Base-by-base conservation (phyloP, 257 asterid species). In the Nicotiana paniculata region DNA sequence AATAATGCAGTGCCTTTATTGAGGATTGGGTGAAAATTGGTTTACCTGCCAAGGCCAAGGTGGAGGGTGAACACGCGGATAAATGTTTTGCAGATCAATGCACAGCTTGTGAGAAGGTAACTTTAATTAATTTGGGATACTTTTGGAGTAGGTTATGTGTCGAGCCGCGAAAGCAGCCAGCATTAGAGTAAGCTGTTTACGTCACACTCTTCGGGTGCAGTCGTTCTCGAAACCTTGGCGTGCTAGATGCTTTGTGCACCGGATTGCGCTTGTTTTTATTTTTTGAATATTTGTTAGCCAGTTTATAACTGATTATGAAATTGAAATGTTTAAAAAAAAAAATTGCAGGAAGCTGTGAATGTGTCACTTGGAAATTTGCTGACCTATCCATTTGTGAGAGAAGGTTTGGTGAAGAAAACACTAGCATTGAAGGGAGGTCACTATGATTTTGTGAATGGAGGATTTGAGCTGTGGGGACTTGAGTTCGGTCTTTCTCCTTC, bases 21-120 rank as follows among this genome's bases (percentile, higher is more conserved):
- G 99, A 96, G 88, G 98, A 92, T 69, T 96, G 99, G 99, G 98
- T 96, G 83, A 91, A 89, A 83, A 88, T 96, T 35, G 57, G 93
- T 57, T 85, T 96, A 63, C 98, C 98, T 3, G 99, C 99, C 82
- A 93, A 89, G 92, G 28, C 79, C 69, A 93, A 93, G 90, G 97
- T 91, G 85, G 18, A 83, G 32, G 84, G 95, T 1, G 89, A 86
- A 2, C 53, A 77, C n/a, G 85, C 43, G 1, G 83, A 48, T 12
- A 24, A 62, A 4, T 75, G 90, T 21, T 93, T 93, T 55, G 87
- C 79, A 8, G 90, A 85, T 4, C 97, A 91, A 82, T 91, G 97
- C 66, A 74, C 87, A 35, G 30, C n/a, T 1, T 92, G 95, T 64
- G 99, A 92, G 86, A 95, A 93, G 97, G 99, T 95, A 86, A 32